These are phyloP conservation scores for Oryza meyeriana DNA, from an alignment of 176 grass and related monocot species.

Conservation along the genomic window DNA sequence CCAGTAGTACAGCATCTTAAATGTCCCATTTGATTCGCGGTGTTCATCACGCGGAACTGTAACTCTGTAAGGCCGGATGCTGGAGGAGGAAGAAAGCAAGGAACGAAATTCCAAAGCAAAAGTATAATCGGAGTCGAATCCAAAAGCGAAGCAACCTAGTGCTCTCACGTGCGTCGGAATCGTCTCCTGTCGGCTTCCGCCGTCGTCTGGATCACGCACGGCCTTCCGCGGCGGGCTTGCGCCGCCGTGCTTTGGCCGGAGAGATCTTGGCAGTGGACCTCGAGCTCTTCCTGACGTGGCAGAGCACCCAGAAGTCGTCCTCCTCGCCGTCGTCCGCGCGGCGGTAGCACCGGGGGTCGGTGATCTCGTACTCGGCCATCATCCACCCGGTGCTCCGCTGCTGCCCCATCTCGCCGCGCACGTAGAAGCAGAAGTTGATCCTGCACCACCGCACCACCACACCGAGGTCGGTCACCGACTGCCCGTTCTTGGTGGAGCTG, in stretches of 20 bases:
- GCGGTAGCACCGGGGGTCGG: slow-evolving; percentile 42
- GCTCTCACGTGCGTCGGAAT: background rate
- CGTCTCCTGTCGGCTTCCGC: too few relatives aligned
- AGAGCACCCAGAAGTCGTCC: slow-evolving; percentile 47
- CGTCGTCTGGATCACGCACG: background rate
- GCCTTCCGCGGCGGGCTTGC: background rate
- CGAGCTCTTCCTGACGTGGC: slow-evolving; percentile 31
- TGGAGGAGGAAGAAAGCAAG: background rate
- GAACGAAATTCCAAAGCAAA: background rate
- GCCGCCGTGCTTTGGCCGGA: background rate
- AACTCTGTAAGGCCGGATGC: background rate
- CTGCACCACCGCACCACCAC: slow-evolving; percentile 34
- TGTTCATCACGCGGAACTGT: background rate
- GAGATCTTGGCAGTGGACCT: background rate
- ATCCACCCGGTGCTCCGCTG: slow-evolving; percentile 38
- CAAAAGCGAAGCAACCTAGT: background rate
- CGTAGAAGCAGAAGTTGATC: slow-evolving; percentile 30
- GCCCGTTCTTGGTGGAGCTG: background rate
- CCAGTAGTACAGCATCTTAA: background rate
- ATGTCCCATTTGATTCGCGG: background rate
- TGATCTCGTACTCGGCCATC: slow-evolving; percentile 48
- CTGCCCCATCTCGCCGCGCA: background rate
- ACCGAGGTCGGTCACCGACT: slow-evolving; percentile 27
- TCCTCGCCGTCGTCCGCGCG: slow-evolving; percentile 35
- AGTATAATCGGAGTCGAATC: background rate